Conservation (phyloP, 2,329 filamentous ascomycete species). For the Pseudogymnoascus sp. region DNA sequence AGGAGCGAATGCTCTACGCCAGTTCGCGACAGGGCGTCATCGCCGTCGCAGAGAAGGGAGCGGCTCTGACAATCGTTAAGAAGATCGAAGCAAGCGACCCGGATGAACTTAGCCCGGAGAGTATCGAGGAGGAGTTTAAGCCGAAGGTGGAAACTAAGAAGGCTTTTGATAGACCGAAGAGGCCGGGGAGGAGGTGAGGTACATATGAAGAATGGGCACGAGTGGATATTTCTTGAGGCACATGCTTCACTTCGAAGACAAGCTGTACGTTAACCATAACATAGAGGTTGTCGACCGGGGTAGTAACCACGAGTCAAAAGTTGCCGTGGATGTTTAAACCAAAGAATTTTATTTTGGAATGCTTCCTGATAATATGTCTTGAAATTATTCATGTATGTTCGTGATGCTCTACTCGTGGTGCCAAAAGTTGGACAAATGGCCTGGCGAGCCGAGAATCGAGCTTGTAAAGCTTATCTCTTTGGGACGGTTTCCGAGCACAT, state of each 20-base stretch:
- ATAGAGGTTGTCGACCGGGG: neutral
- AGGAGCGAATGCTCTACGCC: slow-evolving; percentile 79
- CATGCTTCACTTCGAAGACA: neutral
- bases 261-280: neutral
- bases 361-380: neutral
- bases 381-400: neutral
- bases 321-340: neutral
- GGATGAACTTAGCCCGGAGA: slow-evolving; percentile 59
- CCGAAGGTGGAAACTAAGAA: slow-evolving; percentile 57
- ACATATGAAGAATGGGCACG: neutral
- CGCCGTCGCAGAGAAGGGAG: slow-evolving; percentile 54
- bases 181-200: slow-evolving; percentile 47
- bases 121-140: slow-evolving; percentile 58
- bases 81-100: slow-evolving; percentile 61
- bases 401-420: neutral
- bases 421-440: neutral
- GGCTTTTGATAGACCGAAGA: slow-evolving; percentile 69
- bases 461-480: neutral
- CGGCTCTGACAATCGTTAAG: slow-evolving; percentile 59
- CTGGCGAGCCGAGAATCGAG: neutral
- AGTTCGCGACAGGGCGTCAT: slow-evolving; percentile 60
- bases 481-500: neutral
- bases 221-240: neutral
- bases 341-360: neutral
- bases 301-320: neutral